Base-by-base conservation (phyloP, 208 protist genomes). In the Angomonas desouzai region DNA sequence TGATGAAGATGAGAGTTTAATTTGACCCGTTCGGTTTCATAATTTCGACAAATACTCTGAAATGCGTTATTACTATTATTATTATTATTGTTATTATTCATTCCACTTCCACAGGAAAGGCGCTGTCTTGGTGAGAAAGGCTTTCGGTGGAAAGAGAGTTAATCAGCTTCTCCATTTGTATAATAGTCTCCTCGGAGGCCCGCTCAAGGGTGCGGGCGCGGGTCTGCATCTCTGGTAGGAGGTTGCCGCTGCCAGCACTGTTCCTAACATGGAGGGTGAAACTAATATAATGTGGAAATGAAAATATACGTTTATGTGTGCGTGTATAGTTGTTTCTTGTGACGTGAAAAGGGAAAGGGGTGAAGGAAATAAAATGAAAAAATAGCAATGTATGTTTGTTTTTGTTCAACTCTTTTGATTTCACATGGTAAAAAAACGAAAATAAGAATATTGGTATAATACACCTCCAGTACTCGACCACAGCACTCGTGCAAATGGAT, bases 31-130 rank as follows among this genome's bases (percentile, higher is more conserved):
- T 29, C 22, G 51, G 51, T 57, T 11, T 36, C 28, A 57, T 32
- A 57, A 29, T 20, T 57, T 36, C 25, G 51, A 57, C 7, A 32
- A 29, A 57, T 57, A 6, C 22, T 16, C 30, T 57, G 23, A 57
- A 29, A 38, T 13, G 6, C n/a, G n/a, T 4, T 32, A 57, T 57
- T 57, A 57, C n/a, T 57, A 57, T 57, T 57, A 57, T 57, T 57
- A 34, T 29, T 36, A 34, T 57, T n/a, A 53, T 53, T 53, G 18
- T n/a, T 53, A n/a, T n/a, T n/a, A n/a, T n/a, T n/a, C n/a, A n/a
- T n/a, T n/a, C n/a, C n/a, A n/a, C 36, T 40, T 40, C 36, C 36
- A 40, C 36, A 40, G 36, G 23, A 34, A 29, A 38, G 30, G 13
- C 29, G n/a, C 11, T 32, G 30, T 57, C 30, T 13, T 28, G 9